These are phyloP conservation scores for Aspergillus japonicus DNA, from an alignment of 2,329 filamentous ascomycete genomes.

Conservation along the genomic window DNA sequence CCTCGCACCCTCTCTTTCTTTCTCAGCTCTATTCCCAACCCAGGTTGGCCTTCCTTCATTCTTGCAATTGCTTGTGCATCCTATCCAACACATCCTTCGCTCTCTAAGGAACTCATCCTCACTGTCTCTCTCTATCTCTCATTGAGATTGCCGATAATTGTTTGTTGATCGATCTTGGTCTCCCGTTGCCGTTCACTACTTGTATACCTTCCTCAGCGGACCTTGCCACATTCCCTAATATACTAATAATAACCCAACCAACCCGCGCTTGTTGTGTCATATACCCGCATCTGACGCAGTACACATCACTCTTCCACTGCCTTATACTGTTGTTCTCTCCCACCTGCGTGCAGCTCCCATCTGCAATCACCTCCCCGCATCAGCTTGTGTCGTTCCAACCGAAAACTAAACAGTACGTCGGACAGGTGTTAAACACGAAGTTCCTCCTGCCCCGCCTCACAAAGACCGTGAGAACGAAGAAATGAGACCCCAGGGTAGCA, in stretches of 20 bases:
- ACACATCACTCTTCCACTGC: slow-evolving; percentile 1
- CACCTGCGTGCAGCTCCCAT: not conserved
- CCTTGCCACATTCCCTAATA: slow-evolving; percentile 11
- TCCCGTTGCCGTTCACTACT: not conserved
- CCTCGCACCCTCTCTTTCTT: slow-evolving; percentile 25
- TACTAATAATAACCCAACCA: not conserved
- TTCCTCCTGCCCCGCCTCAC: slow-evolving; percentile 24
- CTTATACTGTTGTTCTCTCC: slow-evolving; percentile 10
- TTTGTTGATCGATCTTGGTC: not conserved
- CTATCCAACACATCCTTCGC: slow-evolving; percentile 13
- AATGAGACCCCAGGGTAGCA: slow-evolving; percentile 40
- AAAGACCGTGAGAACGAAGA: slow-evolving; percentile 34
- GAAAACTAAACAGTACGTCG: slow-evolving; percentile 23
- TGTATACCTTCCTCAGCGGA: slow-evolving; percentile 5
- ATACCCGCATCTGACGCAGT: slow-evolving; percentile 2
- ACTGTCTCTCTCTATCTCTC: slow-evolving; percentile 5
- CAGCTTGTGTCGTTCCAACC: slow-evolving; percentile 1
- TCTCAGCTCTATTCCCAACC: slow-evolving; percentile 13
- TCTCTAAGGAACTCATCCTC: slow-evolving; percentile 4
- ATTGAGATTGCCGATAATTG: not conserved
- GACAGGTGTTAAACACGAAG: slow-evolving; percentile 32
- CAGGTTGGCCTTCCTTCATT: slow-evolving; percentile 23
- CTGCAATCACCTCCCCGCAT: not conserved
- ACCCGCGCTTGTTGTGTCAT: slow-evolving; percentile 7
- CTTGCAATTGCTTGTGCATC: slow-evolving; percentile 15